Percentiles rank a stretch among this genome's conserved stretches.
These are phyloP conservation scores for Calocybe indica DNA, from an alignment of 768 basidiomycete species.

Conservation along the genomic window DNA sequence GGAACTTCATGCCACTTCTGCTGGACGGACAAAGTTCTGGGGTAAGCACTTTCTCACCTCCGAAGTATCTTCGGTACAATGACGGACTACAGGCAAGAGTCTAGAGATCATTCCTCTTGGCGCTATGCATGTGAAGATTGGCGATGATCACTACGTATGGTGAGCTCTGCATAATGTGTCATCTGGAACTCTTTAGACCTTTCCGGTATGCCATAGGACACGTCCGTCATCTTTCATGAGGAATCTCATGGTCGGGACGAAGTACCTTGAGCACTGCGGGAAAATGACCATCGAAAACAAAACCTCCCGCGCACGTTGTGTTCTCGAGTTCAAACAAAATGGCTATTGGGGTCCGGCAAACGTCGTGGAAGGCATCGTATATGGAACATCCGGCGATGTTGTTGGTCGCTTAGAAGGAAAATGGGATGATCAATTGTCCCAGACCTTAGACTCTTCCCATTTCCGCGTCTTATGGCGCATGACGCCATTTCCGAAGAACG, in stretches of 20 bases:
- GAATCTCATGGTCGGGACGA: constrained; percentile 86
- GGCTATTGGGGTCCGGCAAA: constrained; percentile 83
- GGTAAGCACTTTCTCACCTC: constrained; percentile 40
- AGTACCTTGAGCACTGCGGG: constrained; percentile 84
- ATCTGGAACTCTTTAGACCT: not conserved
- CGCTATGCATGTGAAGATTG: constrained; percentile 59
- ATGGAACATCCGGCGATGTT: constrained; percentile 46
- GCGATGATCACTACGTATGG: constrained; percentile 68
- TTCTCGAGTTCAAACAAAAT: constrained; percentile 81
- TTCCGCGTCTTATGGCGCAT: constrained; percentile 77
- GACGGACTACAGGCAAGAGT: constrained; percentile 61
- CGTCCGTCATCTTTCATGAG: constrained; percentile 87
- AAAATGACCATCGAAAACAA: constrained; percentile 71
- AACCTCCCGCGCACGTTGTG: constrained; percentile 48
- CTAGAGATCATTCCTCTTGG: constrained; percentile 83
- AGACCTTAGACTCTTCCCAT: constrained; percentile 58
- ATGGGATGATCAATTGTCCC: constrained; percentile 83
- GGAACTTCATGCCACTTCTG: constrained; percentile 71
- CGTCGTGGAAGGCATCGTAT: constrained; percentile 57
- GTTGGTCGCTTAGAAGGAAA: constrained; percentile 74
- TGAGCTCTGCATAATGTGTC: constrained; percentile 21
- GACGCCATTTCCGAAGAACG: constrained; percentile 64
- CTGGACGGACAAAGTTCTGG: constrained; percentile 87
- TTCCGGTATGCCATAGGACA: constrained; percentile 41
- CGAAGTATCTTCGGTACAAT: constrained; percentile 11